phyloP scores from a whole-genome alignment of 257 asterid species.

The Avicennia marina region DNA sequence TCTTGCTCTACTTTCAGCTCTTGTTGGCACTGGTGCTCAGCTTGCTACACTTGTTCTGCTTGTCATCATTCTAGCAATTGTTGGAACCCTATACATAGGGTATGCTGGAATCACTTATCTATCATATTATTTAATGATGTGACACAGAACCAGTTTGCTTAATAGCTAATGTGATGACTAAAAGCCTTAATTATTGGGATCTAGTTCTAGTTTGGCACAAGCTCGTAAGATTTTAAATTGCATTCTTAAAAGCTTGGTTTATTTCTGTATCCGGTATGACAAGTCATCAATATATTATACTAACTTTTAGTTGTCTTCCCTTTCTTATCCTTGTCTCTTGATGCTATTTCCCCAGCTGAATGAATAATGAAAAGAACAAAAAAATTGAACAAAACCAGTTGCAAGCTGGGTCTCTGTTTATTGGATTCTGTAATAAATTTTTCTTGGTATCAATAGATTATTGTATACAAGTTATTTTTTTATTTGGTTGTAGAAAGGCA shows the following conservation, averaged over 20 bases:
- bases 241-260: not conserved
- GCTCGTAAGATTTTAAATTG: not conserved
- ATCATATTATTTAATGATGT: not conserved
- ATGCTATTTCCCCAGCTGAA: no score
- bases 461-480: no score
- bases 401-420: no score
- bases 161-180: not conserved
- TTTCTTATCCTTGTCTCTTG: no score
- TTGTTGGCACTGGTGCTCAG: slow-evolving; percentile 94
- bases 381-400: no score
- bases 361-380: no score
- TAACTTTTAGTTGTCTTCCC: no score
- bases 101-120: slow-evolving; percentile 22
- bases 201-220: not conserved
- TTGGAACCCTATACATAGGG: slow-evolving; percentile 84
- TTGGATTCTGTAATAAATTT: no score
- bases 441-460: no score
- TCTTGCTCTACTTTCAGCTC: slow-evolving; percentile 71
- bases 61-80: slow-evolving; percentile 40
- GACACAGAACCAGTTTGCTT: not conserved
- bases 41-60: slow-evolving; percentile 57
- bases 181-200: not conserved
- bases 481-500: no score
- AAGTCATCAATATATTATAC: no score
- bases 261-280: not conserved